Conservation (phyloP, 2,329 filamentous ascomycete species). For the Arthrobotrys pseudoclavata region DNA sequence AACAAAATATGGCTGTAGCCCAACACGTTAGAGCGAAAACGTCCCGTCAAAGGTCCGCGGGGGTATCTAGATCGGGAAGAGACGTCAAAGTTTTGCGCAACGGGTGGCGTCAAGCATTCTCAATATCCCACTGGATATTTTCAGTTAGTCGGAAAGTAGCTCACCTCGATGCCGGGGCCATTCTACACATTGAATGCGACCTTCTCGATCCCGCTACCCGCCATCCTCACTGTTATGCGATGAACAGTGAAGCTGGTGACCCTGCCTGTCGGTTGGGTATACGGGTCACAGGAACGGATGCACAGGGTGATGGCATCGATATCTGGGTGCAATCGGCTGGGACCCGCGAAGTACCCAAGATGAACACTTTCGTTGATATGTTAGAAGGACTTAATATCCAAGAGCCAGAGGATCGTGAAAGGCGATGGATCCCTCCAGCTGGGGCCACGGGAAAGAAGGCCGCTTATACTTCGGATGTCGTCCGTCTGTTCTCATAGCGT, state of each 20-base stretch:
- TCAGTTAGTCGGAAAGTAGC: slow-evolving; percentile 15
- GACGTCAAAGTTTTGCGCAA: slow-evolving; percentile 13
- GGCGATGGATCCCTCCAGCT: slow-evolving; percentile 7
- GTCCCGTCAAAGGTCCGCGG: slow-evolving; percentile 4
- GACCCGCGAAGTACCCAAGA: slow-evolving; percentile 6
- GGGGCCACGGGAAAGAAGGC: slow-evolving; percentile 1
- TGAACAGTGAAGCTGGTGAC: slow-evolving; percentile 3
- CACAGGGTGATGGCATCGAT: background rate
- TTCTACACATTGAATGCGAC: slow-evolving; percentile 7
- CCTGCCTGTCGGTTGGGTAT: slow-evolving; percentile 11
- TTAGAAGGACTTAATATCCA: slow-evolving; percentile 10
- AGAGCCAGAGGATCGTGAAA: background rate
- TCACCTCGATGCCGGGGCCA: background rate
- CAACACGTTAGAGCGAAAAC: background rate
- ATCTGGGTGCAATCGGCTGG: slow-evolving; percentile 5
- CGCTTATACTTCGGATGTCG: slow-evolving; percentile 6
- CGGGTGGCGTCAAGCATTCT: background rate
- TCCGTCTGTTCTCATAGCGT: slow-evolving; percentile 1
- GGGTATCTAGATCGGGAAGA: background rate
- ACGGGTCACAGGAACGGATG: background rate
- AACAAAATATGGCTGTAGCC: background rate
- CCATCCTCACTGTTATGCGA: slow-evolving; percentile 4
- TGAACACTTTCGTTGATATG: slow-evolving; percentile 23
- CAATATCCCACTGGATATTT: slow-evolving; percentile 11
- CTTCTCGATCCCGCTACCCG: slow-evolving; percentile 2